Base-by-base conservation (phyloP, 805 yeast species). In the Ogataea minuta region DNA sequence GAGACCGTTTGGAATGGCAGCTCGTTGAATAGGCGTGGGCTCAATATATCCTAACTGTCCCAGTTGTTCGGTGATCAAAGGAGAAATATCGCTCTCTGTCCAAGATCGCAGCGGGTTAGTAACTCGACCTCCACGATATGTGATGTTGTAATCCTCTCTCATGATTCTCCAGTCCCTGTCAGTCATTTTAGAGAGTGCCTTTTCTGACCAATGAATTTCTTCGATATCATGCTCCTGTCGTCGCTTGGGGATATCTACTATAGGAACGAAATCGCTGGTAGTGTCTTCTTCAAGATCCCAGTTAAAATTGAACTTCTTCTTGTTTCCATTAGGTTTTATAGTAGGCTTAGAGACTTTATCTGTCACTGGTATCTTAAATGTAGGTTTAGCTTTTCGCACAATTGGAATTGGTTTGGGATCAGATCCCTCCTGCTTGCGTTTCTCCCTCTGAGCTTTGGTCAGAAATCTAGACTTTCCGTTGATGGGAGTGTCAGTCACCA, bases 11-110 rank as follows among this genome's bases (percentile, higher is more conserved):
- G 97, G 96, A 4, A 91, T 77, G 0, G 96, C 74, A 0, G 95
- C 93, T 46, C 96, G 66, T 59, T 91, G 99, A 43, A 93, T 84
- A 0, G 98, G 93, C 0, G 97, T 85, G 3, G 98, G 98, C 7
- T 75, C 76, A 1, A 49, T 45, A 53, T 76, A 89, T 0, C 74
- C 71, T 5, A 64, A 54, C 0, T 56, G 30, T 0, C 52, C 48
- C 2, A 81, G 41, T 6, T 68, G 57, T 2, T 66, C 57, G 2
- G 71, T 37, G 4, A 80, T 45, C 4, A 56, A 52, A 2, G 51
- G 52, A 0, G 83, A 77, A 11, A 84, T 66, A 1, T 55, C 52
- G 4, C 79, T 66, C 48, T 89, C 96, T 1, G 62, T 37, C 97
- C 98, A 91, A 6, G 59, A 57, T 42, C 96, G 66, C 34, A 91